Percentiles rank a stretch among this genome's conserved stretches.
phyloP scores from a whole-genome alignment of 768 basidiomycete genomes.

The Filobasidium wieringae region DNA sequence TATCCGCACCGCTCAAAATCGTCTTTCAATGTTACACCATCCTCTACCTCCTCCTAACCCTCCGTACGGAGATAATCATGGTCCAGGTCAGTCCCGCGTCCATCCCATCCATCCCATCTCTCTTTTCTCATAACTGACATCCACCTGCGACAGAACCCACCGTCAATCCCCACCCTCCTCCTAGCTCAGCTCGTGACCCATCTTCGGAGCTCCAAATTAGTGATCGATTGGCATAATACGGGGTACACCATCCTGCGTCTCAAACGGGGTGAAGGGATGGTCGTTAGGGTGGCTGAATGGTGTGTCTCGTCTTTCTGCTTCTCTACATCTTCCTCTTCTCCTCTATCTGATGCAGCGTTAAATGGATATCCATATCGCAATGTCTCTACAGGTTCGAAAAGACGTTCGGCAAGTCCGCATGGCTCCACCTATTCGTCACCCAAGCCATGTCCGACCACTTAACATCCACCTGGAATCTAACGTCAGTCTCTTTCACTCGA shows the following conservation, averaged over 20 bases:
- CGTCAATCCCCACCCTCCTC: constrained; percentile 83
- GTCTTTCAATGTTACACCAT: constrained; percentile 55
- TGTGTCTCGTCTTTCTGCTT: constrained; percentile 37
- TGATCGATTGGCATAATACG: constrained; percentile 99
- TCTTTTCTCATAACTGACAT: neutral
- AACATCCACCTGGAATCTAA: constrained; percentile 58
- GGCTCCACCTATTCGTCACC: constrained; percentile 89
- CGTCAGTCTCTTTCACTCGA: constrained; percentile 51
- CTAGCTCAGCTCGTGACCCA: constrained; percentile 63
- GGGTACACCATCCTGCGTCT: constrained; percentile 86
- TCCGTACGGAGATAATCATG: constrained; percentile 55
- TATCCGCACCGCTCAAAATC: constrained; percentile 65
- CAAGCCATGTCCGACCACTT: constrained; percentile 67
- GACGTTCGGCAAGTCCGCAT: constrained; percentile 65
- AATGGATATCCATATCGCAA: neutral
- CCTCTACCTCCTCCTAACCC: constrained; percentile 52
- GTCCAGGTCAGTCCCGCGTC: constrained; percentile 58
- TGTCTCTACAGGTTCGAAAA: constrained; percentile 58
- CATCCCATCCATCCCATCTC: neutral
- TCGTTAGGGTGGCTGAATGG: constrained; percentile 67
- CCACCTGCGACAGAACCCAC: constrained; percentile 63
- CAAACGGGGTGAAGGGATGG: constrained; percentile 58
- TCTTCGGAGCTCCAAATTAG: constrained; percentile 65
- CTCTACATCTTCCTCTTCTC: neutral
- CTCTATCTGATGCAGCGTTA: neutral